Base-by-base conservation (phyloP, 2,329 filamentous ascomycete species). In the Domatiomyces globalis region DNA sequence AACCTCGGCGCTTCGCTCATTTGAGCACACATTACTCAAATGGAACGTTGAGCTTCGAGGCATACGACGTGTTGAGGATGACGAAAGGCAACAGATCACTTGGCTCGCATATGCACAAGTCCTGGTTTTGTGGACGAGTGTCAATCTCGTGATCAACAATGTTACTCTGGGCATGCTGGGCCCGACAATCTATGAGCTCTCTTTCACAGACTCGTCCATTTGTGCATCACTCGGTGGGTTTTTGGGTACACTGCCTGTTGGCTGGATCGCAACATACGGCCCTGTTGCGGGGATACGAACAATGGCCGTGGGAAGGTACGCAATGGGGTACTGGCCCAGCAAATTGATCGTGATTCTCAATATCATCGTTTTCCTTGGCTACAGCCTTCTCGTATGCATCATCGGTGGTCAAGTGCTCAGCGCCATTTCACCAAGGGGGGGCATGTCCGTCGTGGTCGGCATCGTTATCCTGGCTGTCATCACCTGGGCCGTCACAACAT, bases 351-450 rank as follows among this genome's bases (percentile, higher is more conserved):
- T 80, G 12, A 60, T 83, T 19, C 66, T 84, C 52, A 83, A 82
- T 59, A 68, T 83, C 46, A 73, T 83, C 45, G 74, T 81, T 19
- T 69, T 83, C 60, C 68, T 82, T 2, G 79, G 79, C 7, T 83
- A 83, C 58, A 70, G 72, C 17, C 67, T 83, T 62, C 78, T 58
- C 8, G 55, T 85, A 53, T 79, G 75, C 33, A 79, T 85, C 5
- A 72, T 85, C 15, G 78, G 78, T 1, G 83, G 83, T 0, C 81
- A 85, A 61, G 83, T 84, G 22, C 67, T 86, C 1, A 81, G 78
- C 4, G 81, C 81, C 1, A 78, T 85, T 3, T 79, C 77, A 10
- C 65, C 69, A 1, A 72, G 74, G 53, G 74, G 71, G n/a, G 73
- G 68, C 54, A 72, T 84, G 66, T 78, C 77, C 1, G 74, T 84